Conservation (phyloP, 306 rosid genomes). For the Luffa acutangula region DNA sequence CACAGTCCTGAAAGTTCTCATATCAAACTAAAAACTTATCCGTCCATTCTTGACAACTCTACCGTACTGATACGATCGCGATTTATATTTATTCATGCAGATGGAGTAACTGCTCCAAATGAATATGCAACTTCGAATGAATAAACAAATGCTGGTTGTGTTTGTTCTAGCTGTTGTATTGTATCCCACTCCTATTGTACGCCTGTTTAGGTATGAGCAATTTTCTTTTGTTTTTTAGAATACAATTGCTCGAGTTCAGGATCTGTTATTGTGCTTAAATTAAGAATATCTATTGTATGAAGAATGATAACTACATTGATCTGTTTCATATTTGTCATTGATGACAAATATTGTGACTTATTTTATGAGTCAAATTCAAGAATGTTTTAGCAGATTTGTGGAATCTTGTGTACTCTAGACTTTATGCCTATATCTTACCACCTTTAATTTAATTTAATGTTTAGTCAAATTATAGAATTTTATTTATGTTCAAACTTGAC, state of each 20-base stretch:
- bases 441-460: background rate
- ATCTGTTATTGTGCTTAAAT: background rate
- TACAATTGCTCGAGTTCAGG: background rate
- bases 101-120: constrained; percentile 7
- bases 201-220: constrained; percentile 5
- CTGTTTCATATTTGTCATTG: constrained; percentile 4
- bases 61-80: background rate
- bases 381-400: background rate
- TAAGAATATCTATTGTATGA: background rate
- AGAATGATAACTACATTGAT: background rate
- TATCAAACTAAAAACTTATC: background rate
- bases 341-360: background rate
- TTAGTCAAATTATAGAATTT: background rate
- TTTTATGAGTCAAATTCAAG: background rate
- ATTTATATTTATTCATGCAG: background rate
- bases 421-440: background rate
- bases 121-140: background rate
- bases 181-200: background rate
- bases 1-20: background rate
- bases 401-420: background rate
- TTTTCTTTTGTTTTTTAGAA: constrained; percentile 8
- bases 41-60: background rate
- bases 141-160: background rate
- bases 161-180: background rate
- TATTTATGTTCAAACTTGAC: background rate